A percentile compares a stretch with the other conserved stretches of the same genome.
phyloP scores from a whole-genome alignment of 228 moss, liverwort and hornwort species.

The Sphagnum fallax region DNA sequence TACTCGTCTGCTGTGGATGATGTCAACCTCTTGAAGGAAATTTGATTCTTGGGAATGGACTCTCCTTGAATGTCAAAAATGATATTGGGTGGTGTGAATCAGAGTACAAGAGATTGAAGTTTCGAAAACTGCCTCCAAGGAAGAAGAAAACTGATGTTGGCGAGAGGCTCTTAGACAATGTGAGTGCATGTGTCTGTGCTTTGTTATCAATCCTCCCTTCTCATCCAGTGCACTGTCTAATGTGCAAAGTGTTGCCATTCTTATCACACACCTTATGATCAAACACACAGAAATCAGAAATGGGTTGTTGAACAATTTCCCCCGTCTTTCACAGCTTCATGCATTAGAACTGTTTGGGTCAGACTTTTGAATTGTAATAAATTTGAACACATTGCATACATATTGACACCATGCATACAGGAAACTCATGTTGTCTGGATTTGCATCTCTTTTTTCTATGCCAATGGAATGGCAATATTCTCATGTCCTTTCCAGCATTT shows the following conservation, averaged over 20 bases:
- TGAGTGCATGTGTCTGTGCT: constrained; percentile 12
- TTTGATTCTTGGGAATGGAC: background rate
- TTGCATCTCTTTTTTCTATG: no score
- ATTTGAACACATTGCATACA: background rate
- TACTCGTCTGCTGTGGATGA: background rate
- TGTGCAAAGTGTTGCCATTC: background rate
- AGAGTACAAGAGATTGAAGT: constrained; percentile 79
- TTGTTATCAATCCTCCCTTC: background rate
- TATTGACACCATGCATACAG: background rate
- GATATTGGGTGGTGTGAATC: background rate
- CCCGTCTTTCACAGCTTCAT: background rate
- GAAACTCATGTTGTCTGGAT: no score
- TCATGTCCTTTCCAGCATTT: no score
- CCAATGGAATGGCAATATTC: no score
- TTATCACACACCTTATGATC: background rate
- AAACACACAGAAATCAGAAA: no score
- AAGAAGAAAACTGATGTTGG: constrained; percentile 61
- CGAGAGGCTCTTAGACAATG: constrained; percentile 74
- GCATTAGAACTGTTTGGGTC: background rate
- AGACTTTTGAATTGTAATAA: background rate
- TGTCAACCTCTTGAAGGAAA: background rate
- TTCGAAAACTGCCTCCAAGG: constrained; percentile 46
- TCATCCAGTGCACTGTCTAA: background rate
- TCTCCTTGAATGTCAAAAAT: no score
- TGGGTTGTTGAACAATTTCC: background rate